A percentile compares a stretch with the other conserved stretches of the same genome.
phyloP scores from a whole-genome alignment of 192 early-diverging fungal species.

The Endogone sp. region DNA sequence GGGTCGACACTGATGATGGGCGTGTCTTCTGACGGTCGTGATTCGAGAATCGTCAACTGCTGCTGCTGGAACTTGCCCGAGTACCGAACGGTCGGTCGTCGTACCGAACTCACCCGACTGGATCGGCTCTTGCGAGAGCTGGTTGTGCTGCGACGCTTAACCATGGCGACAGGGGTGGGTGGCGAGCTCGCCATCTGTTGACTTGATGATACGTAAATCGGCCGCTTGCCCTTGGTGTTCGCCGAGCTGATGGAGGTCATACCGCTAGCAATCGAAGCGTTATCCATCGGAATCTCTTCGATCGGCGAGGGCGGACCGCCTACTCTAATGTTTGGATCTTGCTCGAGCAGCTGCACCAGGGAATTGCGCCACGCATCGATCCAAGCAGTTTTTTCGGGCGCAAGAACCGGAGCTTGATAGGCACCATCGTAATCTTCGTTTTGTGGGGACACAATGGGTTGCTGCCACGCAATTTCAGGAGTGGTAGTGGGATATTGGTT shows the following conservation, averaged over 20 bases:
- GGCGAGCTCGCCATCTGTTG: neutral
- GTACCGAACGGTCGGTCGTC: neutral
- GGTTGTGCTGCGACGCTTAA: neutral
- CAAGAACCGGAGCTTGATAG: constrained; percentile 8
- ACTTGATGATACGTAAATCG: neutral
- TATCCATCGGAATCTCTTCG: constrained; percentile 25
- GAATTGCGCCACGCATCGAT: constrained; percentile 36
- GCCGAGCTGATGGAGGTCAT: constrained; percentile 26
- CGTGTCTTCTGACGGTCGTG: neutral
- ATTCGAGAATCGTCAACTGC: neutral
- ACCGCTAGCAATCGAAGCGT: constrained; percentile 14
- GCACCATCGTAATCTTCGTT: neutral
- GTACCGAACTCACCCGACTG: neutral
- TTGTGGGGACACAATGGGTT: neutral
- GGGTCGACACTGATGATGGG: neutral
- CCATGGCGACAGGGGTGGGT: neutral
- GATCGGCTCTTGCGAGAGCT: neutral
- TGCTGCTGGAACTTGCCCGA: neutral
- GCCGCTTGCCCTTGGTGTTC: neutral
- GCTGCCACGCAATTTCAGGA: neutral
- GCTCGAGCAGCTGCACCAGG: constrained; percentile 21
- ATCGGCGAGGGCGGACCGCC: constrained; percentile 23
- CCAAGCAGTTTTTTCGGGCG: constrained; percentile 16
- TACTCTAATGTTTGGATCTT: constrained; percentile 20
- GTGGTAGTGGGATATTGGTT: constrained; percentile 3